Conservation (phyloP, 2,329 filamentous ascomycete species). For the Arthrinium puccinioides region DNA sequence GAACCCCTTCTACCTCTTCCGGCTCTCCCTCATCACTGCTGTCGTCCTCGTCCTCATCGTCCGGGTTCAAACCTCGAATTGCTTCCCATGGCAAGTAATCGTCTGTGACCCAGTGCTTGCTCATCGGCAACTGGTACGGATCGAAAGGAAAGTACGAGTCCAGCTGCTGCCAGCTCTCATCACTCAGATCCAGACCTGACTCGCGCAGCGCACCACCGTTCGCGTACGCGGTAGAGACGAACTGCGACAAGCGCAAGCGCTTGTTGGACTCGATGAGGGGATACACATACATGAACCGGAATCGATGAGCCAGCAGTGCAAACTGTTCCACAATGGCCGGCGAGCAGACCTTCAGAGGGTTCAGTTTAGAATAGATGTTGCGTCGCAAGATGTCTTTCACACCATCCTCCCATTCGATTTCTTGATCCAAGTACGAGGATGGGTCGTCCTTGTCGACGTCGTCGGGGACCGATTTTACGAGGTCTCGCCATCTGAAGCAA, state of each 20-base stretch:
- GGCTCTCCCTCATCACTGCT: constrained; percentile 41
- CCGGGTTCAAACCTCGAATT: constrained; percentile 59
- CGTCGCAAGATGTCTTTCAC: constrained; percentile 67
- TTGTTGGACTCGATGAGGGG: constrained; percentile 88
- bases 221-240: constrained; percentile 49
- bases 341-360: constrained; percentile 91
- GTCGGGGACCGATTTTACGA: constrained; percentile 58
- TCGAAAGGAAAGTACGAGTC: constrained; percentile 98
- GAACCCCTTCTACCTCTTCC: constrained; percentile 23
- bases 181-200: constrained; percentile 44
- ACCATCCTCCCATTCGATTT: constrained; percentile 70
- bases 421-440: constrained; percentile 55
- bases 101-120: constrained; percentile 78
- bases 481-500: constrained; percentile 94
- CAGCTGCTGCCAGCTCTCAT: constrained; percentile 75
- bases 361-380: constrained; percentile 82
- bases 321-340: constrained; percentile 88
- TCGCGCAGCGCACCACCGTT: constrained; percentile 49
- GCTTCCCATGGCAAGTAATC: constrained; percentile 79
- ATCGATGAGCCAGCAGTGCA: constrained; percentile 76
- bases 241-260: constrained; percentile 71
- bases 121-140: constrained; percentile 83
- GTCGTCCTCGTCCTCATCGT: constrained; percentile 47
- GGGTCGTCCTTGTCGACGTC: constrained; percentile 56
- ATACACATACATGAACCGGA: constrained; percentile 85